phyloP scores from a whole-genome alignment of 2,329 filamentous ascomycete genomes.

The Fusarium vanettenii region DNA sequence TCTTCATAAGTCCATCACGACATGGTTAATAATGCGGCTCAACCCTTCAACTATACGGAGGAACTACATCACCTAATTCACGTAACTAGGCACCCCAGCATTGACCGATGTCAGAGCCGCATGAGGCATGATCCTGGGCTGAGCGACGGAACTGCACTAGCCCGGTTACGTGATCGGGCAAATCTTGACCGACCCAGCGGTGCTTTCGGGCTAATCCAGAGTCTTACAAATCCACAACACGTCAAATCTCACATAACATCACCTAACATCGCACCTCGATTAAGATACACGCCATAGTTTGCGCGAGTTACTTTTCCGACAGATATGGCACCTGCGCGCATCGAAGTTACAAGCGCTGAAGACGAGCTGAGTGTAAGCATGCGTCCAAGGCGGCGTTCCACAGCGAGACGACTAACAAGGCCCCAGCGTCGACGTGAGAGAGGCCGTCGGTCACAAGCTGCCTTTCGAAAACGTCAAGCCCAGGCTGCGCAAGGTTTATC shows the following conservation, averaged over 20 bases:
- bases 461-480: slow-evolving; percentile 46
- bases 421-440: slow-evolving; percentile 43
- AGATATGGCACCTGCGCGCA: background rate
- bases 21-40: background rate
- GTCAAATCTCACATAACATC: background rate
- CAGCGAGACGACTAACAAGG: background rate
- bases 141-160: background rate
- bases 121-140: background rate
- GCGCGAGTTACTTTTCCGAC: background rate
- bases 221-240: slow-evolving; percentile 3
- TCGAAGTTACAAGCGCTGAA: background rate
- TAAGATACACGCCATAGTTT: background rate
- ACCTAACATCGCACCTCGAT: background rate
- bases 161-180: slow-evolving; percentile 25
- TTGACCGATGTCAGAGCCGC: background rate
- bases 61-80: background rate
- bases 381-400: background rate
- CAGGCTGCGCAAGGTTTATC: slow-evolving; percentile 28
- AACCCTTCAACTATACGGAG: background rate
- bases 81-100: background rate
- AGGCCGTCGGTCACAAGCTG: slow-evolving; percentile 45
- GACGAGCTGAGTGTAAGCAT: slow-evolving; percentile 6
- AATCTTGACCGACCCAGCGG: background rate
- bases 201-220: background rate
- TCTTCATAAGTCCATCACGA: no score